Evolutionary conservation across 768 basidiomycete species (phyloP), one percentile per base, ranked within the genome.

Genomic region (Agaricus subrufescens): DNA sequence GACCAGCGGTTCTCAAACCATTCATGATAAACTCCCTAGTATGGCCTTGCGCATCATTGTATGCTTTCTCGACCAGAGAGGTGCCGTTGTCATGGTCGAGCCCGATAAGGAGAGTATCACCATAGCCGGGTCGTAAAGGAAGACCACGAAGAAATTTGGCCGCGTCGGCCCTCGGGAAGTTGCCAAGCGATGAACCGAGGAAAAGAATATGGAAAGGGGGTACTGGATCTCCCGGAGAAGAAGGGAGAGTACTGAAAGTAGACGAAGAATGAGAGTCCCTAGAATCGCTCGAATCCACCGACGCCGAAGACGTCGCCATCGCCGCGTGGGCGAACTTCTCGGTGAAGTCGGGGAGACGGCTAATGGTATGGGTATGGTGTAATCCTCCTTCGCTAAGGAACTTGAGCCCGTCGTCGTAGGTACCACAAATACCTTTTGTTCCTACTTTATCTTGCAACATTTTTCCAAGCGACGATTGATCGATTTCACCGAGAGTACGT

Each of bases 151-250:
- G 80, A 71, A 99, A 98, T 0, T 77, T 70, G 0, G 77, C 79
- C 8, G 87, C 89, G 25, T 80, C 87, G 4, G 75, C 73, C 11
- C 93, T 81, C 4, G 76, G 63, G 68, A 98, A 98, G 74, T 98
- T 98, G 6, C 95, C 97, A 6, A 98, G 67, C 0, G 92, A 91
- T 0, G 91, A 94, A 0, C 96, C 97, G 15, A 98, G 75, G 75
- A 97, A 98, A 58, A 98, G 74, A 52, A 98, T 74, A 65, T 97
- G 94, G 31, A 93, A 69, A 12, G 66, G 64, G 12, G 89, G 86
- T 2, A 72, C 69, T 45, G 73, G 67, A 23, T 65, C 62, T 23
- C 77, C 81, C 42, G 79, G 80, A 0, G 79, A 81, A 23, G 83
- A 79, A 9, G 76, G 75, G 3, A 70, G 61, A 10, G 78, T 56